phyloP scores from a whole-genome alignment of 2,329 filamentous ascomycete species.

The Fusarium udum region DNA sequence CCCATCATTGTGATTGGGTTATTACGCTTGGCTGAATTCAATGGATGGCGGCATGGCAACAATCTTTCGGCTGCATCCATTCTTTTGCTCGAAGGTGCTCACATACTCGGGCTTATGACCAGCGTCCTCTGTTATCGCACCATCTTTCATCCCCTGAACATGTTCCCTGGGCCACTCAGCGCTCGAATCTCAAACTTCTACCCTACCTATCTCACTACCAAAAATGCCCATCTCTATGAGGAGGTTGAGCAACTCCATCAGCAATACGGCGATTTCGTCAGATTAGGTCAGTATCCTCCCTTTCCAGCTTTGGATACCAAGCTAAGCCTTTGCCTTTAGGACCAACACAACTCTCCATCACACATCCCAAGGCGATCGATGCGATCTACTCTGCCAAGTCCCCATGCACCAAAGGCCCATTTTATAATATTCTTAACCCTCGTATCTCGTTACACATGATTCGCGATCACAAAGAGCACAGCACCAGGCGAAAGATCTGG shows the following conservation, averaged over 20 bases:
- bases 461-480: conserved; percentile 13
- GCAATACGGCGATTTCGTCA: conserved; percentile 16
- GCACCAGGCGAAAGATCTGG: conserved; percentile 12
- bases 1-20: background rate
- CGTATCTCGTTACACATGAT: conserved; percentile 2
- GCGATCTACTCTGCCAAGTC: conserved; percentile 11
- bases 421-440: conserved; percentile 19
- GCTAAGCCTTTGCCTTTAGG: background rate
- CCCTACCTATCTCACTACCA: conserved; percentile 33
- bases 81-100: background rate
- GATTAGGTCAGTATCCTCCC: conserved; percentile 1
- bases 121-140: conserved; percentile 16
- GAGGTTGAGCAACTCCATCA: conserved; percentile 39
- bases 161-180: conserved; percentile 42
- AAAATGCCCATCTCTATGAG: conserved; percentile 36
- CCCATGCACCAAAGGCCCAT: conserved; percentile 19
- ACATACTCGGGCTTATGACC: background rate
- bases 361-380: conserved; percentile 1
- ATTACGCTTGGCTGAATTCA: background rate
- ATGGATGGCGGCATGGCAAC: background rate
- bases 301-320: no score
- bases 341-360: conserved; percentile 15
- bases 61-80: background rate
- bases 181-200: conserved; percentile 42
- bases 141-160: conserved; percentile 41